Conservation (phyloP, 768 basidiomycete species). For the Suillus weaverae region DNA sequence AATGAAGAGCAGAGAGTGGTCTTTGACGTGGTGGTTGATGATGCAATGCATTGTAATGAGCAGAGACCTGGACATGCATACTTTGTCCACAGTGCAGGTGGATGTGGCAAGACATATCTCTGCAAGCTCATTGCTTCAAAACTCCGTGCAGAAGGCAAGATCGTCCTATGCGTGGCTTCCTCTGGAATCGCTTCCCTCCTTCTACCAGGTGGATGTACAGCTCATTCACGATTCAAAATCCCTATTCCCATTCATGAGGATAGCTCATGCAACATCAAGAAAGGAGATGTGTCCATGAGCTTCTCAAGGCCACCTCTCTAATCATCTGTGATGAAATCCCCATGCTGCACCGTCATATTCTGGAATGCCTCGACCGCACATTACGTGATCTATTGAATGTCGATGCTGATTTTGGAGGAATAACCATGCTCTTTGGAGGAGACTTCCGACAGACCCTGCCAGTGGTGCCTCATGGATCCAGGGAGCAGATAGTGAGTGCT, state of each 20-base stretch:
- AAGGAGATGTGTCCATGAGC: no score
- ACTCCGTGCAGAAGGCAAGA: constrained; percentile 25
- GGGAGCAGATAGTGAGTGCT: no score
- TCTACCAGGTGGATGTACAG: constrained; percentile 43
- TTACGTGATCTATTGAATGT: no score
- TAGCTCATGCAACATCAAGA: constrained; percentile 31
- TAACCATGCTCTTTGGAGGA: no score
- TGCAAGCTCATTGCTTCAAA: constrained; percentile 35
- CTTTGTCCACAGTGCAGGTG: constrained; percentile 39
- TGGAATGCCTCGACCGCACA: no score
- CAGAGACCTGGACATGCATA: constrained; percentile 30
- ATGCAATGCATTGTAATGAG: constrained; percentile 28
- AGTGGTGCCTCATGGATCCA: no score
- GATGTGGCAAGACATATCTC: constrained; percentile 42
- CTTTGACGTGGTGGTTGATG: constrained; percentile 29
- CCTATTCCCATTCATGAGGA: constrained; percentile 36
- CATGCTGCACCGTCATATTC: no score
- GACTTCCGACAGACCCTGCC: no score
- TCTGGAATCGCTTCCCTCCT: constrained; percentile 49
- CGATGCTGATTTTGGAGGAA: no score
- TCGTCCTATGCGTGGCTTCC: constrained; percentile 47
- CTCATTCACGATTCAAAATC: constrained; percentile 50
- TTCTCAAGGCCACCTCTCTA: no score
- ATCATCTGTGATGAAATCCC: no score
- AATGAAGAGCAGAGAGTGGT: constrained; percentile 32